phyloP scores from a whole-genome alignment of 495 filamentous ascomycete species.

The Podospora comata region DNA sequence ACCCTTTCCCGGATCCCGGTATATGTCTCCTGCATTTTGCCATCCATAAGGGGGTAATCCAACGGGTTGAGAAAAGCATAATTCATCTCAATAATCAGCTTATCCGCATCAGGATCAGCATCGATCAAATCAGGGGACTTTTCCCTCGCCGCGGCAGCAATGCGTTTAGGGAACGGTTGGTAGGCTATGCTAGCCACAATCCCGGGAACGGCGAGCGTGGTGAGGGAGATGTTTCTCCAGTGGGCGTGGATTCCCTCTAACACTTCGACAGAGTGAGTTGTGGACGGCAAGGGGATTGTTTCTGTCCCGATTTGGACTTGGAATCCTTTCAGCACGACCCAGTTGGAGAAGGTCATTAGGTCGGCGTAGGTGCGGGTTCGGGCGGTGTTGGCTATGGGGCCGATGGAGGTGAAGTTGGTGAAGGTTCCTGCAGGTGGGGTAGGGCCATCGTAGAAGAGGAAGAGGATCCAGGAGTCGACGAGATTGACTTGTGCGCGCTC shows the following conservation, averaged over 20 bases:
- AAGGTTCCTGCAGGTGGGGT: constrained; percentile 54
- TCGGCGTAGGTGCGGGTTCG: constrained; percentile 53
- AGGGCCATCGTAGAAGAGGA: constrained; percentile 61
- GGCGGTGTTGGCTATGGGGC: constrained; percentile 46
- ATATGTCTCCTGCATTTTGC: constrained; percentile 47
- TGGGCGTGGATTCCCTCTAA: constrained; percentile 49
- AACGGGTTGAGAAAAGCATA: constrained; percentile 47
- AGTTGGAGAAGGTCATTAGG: constrained; percentile 43
- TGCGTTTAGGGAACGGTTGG: constrained; percentile 53
- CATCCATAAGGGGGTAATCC: constrained; percentile 48
- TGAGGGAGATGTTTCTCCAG: constrained; percentile 46
- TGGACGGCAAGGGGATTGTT: constrained; percentile 52
- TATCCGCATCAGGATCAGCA: constrained; percentile 49
- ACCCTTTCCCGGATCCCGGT: constrained; percentile 43
- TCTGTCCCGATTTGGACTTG: constrained; percentile 57
- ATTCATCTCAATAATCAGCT: constrained; percentile 56
- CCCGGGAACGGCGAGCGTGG: constrained; percentile 43
- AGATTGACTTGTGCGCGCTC: constrained; percentile 44
- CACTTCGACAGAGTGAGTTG: constrained; percentile 34
- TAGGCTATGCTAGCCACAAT: constrained; percentile 54
- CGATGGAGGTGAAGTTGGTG: constrained; percentile 52
- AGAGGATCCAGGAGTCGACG: constrained; percentile 56
- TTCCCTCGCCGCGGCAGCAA: constrained; percentile 47
- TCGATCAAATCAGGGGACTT: constrained; percentile 53
- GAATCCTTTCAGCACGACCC: constrained; percentile 41